Conservation (phyloP, 139 green algal genomes). For the Coelastrella sp. region DNA sequence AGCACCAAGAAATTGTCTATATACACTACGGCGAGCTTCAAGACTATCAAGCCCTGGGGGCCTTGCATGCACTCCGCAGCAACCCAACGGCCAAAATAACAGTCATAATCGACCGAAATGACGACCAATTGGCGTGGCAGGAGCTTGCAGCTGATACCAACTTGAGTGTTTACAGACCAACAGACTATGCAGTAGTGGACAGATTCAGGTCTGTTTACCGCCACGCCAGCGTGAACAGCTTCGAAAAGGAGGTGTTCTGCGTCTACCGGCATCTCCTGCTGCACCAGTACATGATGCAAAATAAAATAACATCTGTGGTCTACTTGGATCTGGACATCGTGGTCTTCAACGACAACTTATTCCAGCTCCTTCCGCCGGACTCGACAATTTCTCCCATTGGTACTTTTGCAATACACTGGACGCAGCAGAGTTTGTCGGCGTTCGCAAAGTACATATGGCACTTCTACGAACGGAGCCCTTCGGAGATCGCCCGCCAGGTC, state of each 20-base stretch:
- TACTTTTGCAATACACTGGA: not conserved
- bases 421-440: not conserved
- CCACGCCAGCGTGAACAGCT: not conserved
- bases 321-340: not conserved
- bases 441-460: not conserved
- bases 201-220: not conserved
- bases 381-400: not conserved
- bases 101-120: not conserved
- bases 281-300: not conserved
- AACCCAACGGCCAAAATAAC: not conserved
- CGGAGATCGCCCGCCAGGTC: not conserved
- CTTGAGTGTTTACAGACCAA: not conserved
- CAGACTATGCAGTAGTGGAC: not conserved
- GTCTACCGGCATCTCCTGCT: slow-evolving; percentile 13
- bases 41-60: not conserved
- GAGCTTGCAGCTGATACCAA: not conserved
- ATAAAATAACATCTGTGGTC: not conserved
- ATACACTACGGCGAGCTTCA: not conserved
- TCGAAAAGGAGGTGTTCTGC: not conserved
- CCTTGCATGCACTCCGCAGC: not conserved
- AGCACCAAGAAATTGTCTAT: not conserved
- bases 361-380: not conserved
- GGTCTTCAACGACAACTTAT: not conserved
- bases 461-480: not conserved
- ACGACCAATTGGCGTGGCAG: not conserved